Base-by-base conservation (phyloP, 768 basidiomycete species). In the Boletus pseudopeckii region DNA sequence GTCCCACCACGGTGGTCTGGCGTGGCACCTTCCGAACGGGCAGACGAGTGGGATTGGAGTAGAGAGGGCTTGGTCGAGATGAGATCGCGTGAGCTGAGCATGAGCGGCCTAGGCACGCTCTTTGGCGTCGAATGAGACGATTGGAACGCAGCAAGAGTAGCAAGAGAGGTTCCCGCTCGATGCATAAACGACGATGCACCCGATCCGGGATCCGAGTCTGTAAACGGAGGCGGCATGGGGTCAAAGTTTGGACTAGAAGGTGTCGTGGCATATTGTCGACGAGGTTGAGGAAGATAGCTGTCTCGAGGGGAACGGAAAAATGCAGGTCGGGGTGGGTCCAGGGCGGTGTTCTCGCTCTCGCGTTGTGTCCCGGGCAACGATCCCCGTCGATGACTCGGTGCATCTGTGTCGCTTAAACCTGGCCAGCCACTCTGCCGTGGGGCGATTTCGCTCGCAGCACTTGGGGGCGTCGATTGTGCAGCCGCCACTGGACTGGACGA, bases 91-190 rank as follows among this genome's bases (percentile, higher is more conserved):
- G 86, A 80, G 63, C 70, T 82, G 37, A 92, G 74, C 43, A 90
- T 71, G 34, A 92, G 73, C 1, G 90, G 89, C 8, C 79, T 77
- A 0, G 90, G 89, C 1, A 74, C 85, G 45, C 74, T 70, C 72
- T 80, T 87, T 2, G 76, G 68, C 14, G 72, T 59, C 41, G 62
- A 42, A 13, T 62, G 46, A 28, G 69, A 72, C 6, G 67, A 59
- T 33, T 68, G 62, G 45, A 82, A 67, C 22, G 77, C 68, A 9
- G 76, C 65, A 30, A 83, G 65, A 0, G 82, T 79, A 39, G 72
- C 72, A 40, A 76, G 74, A 8, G 77, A 61, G 51, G 69, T 59
- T 33, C 73, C 73, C 0, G 73, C 74, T 51, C 71, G 75, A 41
- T 66, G 67, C 17, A 78, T 61, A 11, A 78, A 56, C 14, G 71